A percentile compares a stretch with the other conserved stretches of the same genome.
Evolutionary conservation across 768 basidiomycete genomes (phyloP).

Genomic region (Mycena sanguinolenta): DNA sequence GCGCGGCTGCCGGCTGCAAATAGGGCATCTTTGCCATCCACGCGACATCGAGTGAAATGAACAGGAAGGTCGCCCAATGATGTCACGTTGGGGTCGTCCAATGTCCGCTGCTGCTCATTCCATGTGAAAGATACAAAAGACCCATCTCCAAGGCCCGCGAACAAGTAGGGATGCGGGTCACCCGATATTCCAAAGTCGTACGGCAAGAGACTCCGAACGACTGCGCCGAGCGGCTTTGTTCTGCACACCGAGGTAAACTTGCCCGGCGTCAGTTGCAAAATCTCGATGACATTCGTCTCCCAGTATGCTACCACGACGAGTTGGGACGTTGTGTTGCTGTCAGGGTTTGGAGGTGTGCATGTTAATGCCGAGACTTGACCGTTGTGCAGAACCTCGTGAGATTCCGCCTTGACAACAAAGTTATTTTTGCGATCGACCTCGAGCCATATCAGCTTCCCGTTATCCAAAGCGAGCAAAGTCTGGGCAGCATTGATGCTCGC

Average conservation of each 20-base stretch:
- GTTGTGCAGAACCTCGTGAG: slow-evolving; percentile 1
- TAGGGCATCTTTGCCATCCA: slow-evolving; percentile 68
- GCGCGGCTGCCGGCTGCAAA: slow-evolving; percentile 82
- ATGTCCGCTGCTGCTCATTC: slow-evolving; percentile 52
- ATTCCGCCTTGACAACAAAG: slow-evolving; percentile 35
- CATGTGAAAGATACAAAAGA: slow-evolving; percentile 71
- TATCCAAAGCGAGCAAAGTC: slow-evolving; percentile 70
- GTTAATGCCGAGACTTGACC: slow-evolving; percentile 80
- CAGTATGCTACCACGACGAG: slow-evolving; percentile 81
- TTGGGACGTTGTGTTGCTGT: slow-evolving; percentile 57
- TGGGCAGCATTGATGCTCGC: slow-evolving; percentile 81
- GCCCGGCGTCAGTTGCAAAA: slow-evolving; percentile 53
- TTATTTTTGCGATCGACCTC: slow-evolving; percentile 55
- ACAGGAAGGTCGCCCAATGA: slow-evolving; percentile 80
- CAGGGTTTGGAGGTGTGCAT: slow-evolving; percentile 66
- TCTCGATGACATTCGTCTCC: slow-evolving; percentile 73
- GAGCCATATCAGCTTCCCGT: slow-evolving; percentile 66
- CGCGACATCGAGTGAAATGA: slow-evolving; percentile 64
- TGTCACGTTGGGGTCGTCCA: slow-evolving; percentile 66
- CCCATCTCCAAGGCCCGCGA: slow-evolving; percentile 85
- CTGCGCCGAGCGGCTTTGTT: slow-evolving; percentile 53
- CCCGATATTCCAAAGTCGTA: slow-evolving; percentile 69
- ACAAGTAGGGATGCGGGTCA: slow-evolving; percentile 65
- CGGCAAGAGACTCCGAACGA: slow-evolving; percentile 63
- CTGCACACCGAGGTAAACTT: slow-evolving; percentile 49